Evolutionary conservation across 345 rosid species (phyloP).

Genomic region (Euphorbia lathyris): DNA sequence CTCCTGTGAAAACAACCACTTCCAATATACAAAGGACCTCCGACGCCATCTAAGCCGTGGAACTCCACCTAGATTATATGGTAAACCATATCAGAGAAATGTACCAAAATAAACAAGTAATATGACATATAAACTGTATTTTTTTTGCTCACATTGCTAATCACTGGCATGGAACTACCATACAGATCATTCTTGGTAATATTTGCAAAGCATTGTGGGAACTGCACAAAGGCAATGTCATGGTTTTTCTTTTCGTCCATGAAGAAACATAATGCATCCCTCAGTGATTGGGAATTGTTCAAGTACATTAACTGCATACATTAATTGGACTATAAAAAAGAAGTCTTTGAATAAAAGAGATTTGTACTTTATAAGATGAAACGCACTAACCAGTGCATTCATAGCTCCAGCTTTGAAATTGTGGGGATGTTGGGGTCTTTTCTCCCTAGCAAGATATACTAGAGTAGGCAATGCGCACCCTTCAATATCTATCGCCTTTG

Average conservation of each 20-base stretch:
- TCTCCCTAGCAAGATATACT: slow-evolving; percentile 47
- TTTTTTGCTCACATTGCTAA: slow-evolving; percentile 24
- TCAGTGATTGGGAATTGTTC: slow-evolving; percentile 33
- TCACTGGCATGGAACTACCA: slow-evolving; percentile 22
- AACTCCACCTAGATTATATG: slow-evolving; percentile 53
- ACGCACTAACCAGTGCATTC: slow-evolving; percentile 50
- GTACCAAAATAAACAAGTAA: neutral
- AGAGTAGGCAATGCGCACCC: slow-evolving; percentile 41
- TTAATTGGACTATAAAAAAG: neutral
- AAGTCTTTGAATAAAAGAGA: too few relatives aligned
- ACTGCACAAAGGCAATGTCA: slow-evolving; percentile 73
- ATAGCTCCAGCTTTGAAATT: slow-evolving; percentile 56
- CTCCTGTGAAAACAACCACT: slow-evolving; percentile 90
- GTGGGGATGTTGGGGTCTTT: slow-evolving; percentile 40
- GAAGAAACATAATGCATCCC: slow-evolving; percentile 63
- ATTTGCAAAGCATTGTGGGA: slow-evolving; percentile 53
- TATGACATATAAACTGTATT: neutral
- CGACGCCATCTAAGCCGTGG: slow-evolving; percentile 63
- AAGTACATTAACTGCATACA: slow-evolving; percentile 46
- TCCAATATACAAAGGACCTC: slow-evolving; percentile 70
- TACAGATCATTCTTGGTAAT: slow-evolving; percentile 58
- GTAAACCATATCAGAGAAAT: neutral
- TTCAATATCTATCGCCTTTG: slow-evolving; percentile 23
- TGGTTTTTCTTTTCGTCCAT: slow-evolving; percentile 62
- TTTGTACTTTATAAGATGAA: neutral